Evolutionary conservation across 768 basidiomycete genomes (phyloP).

Genomic region (Dendrothele bispora): DNA sequence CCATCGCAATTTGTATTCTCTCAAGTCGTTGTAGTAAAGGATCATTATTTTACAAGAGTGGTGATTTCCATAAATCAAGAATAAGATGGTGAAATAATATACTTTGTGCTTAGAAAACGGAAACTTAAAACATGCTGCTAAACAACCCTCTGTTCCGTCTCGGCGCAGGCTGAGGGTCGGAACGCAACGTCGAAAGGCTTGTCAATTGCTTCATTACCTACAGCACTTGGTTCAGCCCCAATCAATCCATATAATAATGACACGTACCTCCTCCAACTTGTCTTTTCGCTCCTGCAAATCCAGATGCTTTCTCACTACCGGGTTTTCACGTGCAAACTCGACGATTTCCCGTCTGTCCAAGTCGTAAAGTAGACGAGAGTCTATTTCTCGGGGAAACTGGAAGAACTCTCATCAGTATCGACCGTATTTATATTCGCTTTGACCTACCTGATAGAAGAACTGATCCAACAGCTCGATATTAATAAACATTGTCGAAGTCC

Average conservation of each 20-base stretch:
- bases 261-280: slow-evolving; percentile 85
- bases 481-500: slow-evolving; percentile 97
- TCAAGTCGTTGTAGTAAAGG: no score
- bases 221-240: neutral
- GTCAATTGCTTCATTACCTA: slow-evolving; percentile 97
- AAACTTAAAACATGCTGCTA: slow-evolving; percentile 63
- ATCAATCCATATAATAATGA: neutral
- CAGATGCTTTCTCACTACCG: slow-evolving; percentile 79
- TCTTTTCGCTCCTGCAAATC: slow-evolving; percentile 97
- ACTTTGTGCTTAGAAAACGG: no score
- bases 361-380: slow-evolving; percentile 89
- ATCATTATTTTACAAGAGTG: no score
- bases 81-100: no score
- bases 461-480: slow-evolving; percentile 97
- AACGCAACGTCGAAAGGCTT: slow-evolving; percentile 82
- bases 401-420: neutral
- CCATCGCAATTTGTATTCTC: no score
- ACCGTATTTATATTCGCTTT: neutral
- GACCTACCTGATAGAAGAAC: slow-evolving; percentile 92
- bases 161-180: slow-evolving; percentile 74
- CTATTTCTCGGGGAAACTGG: slow-evolving; percentile 97
- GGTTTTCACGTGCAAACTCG: slow-evolving; percentile 95
- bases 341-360: slow-evolving; percentile 88
- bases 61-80: no score
- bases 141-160: slow-evolving; percentile 80